phyloP scores from a whole-genome alignment of 192 early-diverging fungal species.

The Dissophora ornata region DNA sequence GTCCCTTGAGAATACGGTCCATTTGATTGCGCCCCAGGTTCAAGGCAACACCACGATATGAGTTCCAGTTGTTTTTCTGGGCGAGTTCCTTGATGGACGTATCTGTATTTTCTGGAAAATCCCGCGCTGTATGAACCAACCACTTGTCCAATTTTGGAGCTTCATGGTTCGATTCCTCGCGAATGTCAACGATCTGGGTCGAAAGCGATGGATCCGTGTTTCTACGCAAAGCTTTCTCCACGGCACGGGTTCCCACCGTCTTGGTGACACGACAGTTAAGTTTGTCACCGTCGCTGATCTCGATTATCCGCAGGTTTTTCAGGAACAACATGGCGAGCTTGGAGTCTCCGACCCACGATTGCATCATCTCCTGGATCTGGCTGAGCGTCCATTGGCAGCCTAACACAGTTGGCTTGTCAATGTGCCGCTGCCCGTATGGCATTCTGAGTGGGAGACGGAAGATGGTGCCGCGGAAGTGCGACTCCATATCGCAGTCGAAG shows the following conservation, averaged over 20 bases:
- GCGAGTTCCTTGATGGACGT: not conserved
- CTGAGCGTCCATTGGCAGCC: not conserved
- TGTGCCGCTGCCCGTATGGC: not conserved
- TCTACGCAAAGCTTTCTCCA: not conserved
- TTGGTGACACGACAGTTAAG: not conserved
- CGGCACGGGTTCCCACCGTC: not conserved
- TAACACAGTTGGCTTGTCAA: not conserved
- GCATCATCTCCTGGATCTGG: slow-evolving; percentile 2
- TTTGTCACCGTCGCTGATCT: not conserved
- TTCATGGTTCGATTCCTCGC: too few relatives aligned
- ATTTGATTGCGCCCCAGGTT: not conserved
- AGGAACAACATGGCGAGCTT: slow-evolving; percentile 25
- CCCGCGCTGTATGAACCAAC: not conserved
- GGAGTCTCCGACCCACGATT: slow-evolving; percentile 10
- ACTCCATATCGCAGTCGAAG: slow-evolving; percentile 35
- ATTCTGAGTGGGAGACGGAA: slow-evolving; percentile 27
- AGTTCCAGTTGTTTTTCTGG: slow-evolving; percentile 4
- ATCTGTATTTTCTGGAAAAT: not conserved
- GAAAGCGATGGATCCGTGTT: too few relatives aligned
- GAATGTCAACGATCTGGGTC: not conserved
- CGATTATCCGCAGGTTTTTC: slow-evolving; percentile 5
- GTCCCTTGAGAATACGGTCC: slow-evolving; percentile 1
- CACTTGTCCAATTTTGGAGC: not conserved
- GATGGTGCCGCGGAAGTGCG: slow-evolving; percentile 36
- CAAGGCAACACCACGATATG: slow-evolving; percentile 22